Conservation (phyloP, 1,284 basidiomycete species). For the Sporisorium scitamineum region DNA sequence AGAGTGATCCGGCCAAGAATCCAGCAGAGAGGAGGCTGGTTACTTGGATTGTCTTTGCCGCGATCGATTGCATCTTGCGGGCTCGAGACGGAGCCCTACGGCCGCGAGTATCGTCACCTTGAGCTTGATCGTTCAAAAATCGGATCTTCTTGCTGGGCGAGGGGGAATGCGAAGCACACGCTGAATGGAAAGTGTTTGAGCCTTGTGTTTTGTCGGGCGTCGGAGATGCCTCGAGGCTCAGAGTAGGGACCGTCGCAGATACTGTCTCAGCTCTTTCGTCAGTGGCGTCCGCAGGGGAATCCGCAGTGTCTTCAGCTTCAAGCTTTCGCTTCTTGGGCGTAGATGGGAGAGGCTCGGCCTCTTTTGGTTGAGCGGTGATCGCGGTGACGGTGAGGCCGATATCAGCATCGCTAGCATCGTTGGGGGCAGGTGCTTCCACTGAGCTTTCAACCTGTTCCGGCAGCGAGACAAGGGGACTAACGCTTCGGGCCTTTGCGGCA, state of each 20-base stretch:
- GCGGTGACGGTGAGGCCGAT: not conserved
- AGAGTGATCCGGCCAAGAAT: conserved; percentile 35
- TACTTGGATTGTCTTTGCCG: conserved; percentile 15
- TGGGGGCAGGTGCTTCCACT: not conserved
- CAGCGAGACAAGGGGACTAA: not conserved
- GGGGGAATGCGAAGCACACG: not conserved
- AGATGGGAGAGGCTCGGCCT: not conserved
- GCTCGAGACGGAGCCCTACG: conserved; percentile 2
- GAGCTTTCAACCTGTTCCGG: not conserved
- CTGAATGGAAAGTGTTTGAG: not conserved
- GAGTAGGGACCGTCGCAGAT: not conserved
- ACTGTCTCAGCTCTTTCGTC: not conserved
- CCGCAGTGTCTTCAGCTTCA: not conserved
- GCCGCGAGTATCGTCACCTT: not conserved
- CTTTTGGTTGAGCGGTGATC: no score
- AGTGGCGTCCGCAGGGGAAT: not conserved
- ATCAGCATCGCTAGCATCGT: not conserved
- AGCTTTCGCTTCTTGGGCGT: conserved; percentile 10
- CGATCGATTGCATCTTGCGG: conserved; percentile 4
- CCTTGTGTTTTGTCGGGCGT: not conserved
- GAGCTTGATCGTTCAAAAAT: not conserved
- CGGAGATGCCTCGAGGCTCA: no score
- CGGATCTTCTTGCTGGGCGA: conserved; percentile 17
- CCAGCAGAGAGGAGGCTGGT: conserved; percentile 35
- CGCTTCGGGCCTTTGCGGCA: not conserved